Evolutionary conservation across 2,329 filamentous ascomycete genomes (phyloP).

Genomic region (Fusarium bactridioides): DNA sequence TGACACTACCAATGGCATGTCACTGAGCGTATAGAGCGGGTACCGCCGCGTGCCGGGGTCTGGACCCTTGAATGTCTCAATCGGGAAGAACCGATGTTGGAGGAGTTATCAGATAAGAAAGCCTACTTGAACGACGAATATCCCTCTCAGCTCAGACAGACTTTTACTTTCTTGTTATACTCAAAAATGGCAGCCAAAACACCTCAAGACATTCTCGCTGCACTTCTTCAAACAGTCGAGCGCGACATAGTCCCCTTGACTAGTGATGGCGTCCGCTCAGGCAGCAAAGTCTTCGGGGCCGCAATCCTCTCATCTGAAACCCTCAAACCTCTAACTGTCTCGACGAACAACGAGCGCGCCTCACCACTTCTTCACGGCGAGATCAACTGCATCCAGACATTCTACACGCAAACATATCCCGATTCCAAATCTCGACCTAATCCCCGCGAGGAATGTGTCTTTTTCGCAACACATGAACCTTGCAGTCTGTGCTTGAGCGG

Average conservation of each 20-base stretch:
- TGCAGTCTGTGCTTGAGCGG: slow-evolving; percentile 66
- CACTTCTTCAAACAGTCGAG: slow-evolving; percentile 55
- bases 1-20: neutral
- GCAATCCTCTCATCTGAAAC: slow-evolving; percentile 56
- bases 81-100: slow-evolving; percentile 1
- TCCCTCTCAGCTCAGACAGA: neutral
- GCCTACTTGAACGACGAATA: neutral
- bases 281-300: slow-evolving; percentile 65
- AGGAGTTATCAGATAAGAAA: slow-evolving; percentile 3
- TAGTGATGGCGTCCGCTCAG: slow-evolving; percentile 56
- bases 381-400: slow-evolving; percentile 67
- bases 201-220: slow-evolving; percentile 45
- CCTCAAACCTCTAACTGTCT: slow-evolving; percentile 55
- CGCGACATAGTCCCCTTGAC: slow-evolving; percentile 61
- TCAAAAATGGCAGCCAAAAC: neutral
- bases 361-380: slow-evolving; percentile 67
- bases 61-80: neutral
- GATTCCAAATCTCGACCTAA: slow-evolving; percentile 49
- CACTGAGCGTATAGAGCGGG: neutral
- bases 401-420: slow-evolving; percentile 54
- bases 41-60: slow-evolving; percentile 9
- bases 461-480: slow-evolving; percentile 67
- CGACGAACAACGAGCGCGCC: slow-evolving; percentile 63
- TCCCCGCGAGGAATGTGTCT: slow-evolving; percentile 58
- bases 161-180: fast-evolving